Conservation (phyloP, 768 basidiomycete genomes). For the Megacollybia marginata region DNA sequence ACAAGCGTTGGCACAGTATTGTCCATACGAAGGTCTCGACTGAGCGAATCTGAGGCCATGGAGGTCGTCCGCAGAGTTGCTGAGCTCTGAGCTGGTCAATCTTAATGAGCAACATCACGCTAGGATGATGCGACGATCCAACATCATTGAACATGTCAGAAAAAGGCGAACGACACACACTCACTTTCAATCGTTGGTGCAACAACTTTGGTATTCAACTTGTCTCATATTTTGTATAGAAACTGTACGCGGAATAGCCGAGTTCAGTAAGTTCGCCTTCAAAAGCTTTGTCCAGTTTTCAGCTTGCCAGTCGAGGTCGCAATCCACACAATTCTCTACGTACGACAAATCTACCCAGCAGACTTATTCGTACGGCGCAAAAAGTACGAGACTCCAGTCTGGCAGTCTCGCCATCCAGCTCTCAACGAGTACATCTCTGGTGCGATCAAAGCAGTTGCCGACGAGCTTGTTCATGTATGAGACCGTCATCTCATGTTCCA, state of each 20-base stretch:
- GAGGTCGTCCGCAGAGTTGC: no score
- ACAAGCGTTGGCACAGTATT: slow-evolving; percentile 40
- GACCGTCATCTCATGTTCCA: background rate
- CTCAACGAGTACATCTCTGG: slow-evolving; percentile 88
- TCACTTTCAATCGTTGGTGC: slow-evolving; percentile 32
- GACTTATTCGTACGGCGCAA: slow-evolving; percentile 82
- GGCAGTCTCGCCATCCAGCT: slow-evolving; percentile 86
- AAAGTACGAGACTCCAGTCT: slow-evolving; percentile 88
- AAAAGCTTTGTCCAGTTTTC: background rate
- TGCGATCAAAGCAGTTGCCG: slow-evolving; percentile 72
- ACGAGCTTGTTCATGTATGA: slow-evolving; percentile 63
- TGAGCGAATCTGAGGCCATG: slow-evolving; percentile 42
- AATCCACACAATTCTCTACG: slow-evolving; percentile 86
- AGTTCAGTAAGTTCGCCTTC: slow-evolving; percentile 50
- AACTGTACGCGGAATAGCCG: slow-evolving; percentile 54
- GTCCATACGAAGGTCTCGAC: slow-evolving; percentile 42
- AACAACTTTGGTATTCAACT: background rate
- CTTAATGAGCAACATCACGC: no score
- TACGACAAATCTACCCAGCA: slow-evolving; percentile 84
- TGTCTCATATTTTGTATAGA: slow-evolving; percentile 33
- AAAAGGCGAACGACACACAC: slow-evolving; percentile 5
- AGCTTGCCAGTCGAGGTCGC: slow-evolving; percentile 76
- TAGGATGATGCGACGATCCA: no score
- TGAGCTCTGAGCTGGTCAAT: no score
- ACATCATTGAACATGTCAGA: no score